These are phyloP conservation scores for Grigorovia jiainica DNA, from an alignment of 805 yeast genomes.

Conservation along the genomic window DNA sequence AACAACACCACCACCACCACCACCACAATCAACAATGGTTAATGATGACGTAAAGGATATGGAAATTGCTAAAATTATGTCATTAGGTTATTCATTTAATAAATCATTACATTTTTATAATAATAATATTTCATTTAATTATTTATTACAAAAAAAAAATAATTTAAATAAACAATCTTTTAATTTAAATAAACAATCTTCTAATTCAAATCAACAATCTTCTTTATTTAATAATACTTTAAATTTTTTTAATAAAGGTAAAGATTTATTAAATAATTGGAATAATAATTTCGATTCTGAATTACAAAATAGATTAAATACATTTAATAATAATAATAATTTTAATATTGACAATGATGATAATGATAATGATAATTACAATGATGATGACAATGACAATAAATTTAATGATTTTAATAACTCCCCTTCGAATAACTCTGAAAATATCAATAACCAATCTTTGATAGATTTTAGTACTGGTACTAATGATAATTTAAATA, in stretches of 20 bases:
- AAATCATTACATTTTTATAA: slow-evolving; percentile 18
- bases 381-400: too few species aligned
- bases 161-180: neutral
- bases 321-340: neutral
- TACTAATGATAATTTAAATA: too few species aligned
- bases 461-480: too few species aligned
- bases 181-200: too few species aligned
- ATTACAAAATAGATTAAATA: neutral
- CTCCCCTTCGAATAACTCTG: neutral
- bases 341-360: neutral
- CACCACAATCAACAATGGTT: neutral
- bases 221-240: slow-evolving; percentile 13
- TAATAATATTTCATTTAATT: slow-evolving; percentile 20
- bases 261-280: slow-evolving; percentile 20
- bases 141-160: slow-evolving; percentile 2
- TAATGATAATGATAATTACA: neutral
- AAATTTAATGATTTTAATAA: neutral
- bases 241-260: slow-evolving; percentile 25
- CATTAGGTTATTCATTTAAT: slow-evolving; percentile 19
- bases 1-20: neutral
- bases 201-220: too few species aligned
- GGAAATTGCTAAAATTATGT: slow-evolving; percentile 29
- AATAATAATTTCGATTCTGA: neutral
- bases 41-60: slow-evolving; percentile 28
- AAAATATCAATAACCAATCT: neutral